Evolutionary conservation across 176 grass and related monocot species (phyloP).

Genomic region (Phragmites australis): DNA sequence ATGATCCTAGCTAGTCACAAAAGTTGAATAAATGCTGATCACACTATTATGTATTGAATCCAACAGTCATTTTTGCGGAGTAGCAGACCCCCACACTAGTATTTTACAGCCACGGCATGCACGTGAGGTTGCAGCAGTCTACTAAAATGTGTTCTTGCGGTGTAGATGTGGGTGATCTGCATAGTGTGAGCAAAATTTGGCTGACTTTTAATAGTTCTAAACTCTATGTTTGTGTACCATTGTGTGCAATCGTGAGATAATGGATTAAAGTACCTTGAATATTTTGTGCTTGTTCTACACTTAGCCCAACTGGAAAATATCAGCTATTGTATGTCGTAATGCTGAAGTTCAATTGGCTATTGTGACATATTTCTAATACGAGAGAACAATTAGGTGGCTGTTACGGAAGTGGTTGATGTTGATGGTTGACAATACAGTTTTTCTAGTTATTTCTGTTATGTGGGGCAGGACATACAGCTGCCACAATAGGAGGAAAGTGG

Average conservation of each 20-base stretch:
- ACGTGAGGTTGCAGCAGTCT: not conserved
- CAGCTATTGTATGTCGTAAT: not conserved
- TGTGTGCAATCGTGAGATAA: not conserved
- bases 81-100: not conserved
- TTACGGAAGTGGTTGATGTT: not conserved
- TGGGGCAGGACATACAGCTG: too few species aligned
- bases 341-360: not conserved
- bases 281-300: not conserved
- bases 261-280: not conserved
- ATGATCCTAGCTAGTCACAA: not conserved
- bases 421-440: constrained; percentile 4
- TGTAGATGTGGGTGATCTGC: not conserved
- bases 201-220: not conserved
- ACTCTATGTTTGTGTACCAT: not conserved
- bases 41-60: not conserved
- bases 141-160: not conserved
- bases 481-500: too few species aligned
- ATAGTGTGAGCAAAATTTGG: not conserved
- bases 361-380: not conserved
- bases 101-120: constrained; percentile 1
- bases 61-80: not conserved
- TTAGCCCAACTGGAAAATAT: not conserved
- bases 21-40: not conserved
- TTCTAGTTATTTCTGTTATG: not conserved
- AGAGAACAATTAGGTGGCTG: not conserved